phyloP scores from a whole-genome alignment of 2,329 filamentous ascomycete species.

The Colletotrichum eremochloae region DNA sequence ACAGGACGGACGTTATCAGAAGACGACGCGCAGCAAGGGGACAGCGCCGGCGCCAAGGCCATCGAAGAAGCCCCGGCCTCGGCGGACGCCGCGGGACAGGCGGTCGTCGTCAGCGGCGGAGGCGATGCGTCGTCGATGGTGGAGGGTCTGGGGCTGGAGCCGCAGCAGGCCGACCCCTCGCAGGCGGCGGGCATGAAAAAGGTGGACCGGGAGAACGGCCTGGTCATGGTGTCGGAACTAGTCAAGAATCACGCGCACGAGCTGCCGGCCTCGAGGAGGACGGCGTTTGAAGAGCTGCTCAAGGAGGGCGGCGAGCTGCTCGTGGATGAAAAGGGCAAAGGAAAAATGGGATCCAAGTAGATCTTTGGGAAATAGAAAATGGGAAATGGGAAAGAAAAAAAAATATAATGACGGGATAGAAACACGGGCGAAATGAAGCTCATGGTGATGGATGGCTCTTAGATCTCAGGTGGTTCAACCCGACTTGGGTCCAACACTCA shows the following conservation, averaged over 20 bases:
- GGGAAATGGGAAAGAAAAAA: neutral
- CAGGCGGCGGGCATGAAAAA: conserved; percentile 61
- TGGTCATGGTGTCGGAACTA: conserved; percentile 70
- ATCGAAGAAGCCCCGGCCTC: neutral
- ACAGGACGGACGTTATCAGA: conserved; percentile 55
- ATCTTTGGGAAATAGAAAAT: too few relatives aligned
- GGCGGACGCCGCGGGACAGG: neutral
- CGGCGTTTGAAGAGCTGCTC: conserved; percentile 63
- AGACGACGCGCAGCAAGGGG: conserved; percentile 4
- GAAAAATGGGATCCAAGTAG: neutral
- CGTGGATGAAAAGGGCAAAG: conserved; percentile 46
- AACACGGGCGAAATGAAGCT: too few relatives aligned
- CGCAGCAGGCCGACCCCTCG: conserved; percentile 61
- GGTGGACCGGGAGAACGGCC: conserved; percentile 71
- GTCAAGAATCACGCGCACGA: conserved; percentile 58
- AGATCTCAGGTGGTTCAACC: neutral
- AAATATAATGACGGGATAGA: neutral
- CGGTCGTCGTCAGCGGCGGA: conserved; percentile 10
- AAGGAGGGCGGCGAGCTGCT: conserved; percentile 64
- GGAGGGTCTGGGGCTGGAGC: conserved; percentile 57
- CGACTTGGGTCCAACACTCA: neutral
- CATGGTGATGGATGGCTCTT: neutral
- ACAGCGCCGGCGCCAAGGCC: neutral
- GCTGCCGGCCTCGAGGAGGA: conserved; percentile 55
- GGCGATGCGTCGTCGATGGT: conserved; percentile 45